Evolutionary conservation across 2,329 filamentous ascomycete species (phyloP), one percentile per base, ranked within the genome.

Genomic region (Colletotrichum chlorophyti): DNA sequence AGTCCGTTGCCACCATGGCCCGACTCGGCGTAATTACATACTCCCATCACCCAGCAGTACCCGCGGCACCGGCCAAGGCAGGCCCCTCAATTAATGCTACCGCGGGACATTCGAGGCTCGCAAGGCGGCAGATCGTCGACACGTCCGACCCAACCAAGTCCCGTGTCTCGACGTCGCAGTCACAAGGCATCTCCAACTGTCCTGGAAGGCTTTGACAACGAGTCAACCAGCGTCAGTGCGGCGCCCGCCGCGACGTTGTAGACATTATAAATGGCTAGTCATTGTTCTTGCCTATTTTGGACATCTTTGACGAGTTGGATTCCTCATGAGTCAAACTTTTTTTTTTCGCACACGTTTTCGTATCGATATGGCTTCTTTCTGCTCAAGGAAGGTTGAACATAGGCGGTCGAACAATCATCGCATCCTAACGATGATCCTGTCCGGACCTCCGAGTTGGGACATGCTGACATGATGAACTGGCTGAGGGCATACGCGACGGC

Each of bases 11-110:
- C 24, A 40, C 46, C 23, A 17, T 34, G 27, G 42, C 50, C 27
- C 26, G 31, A 15, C 23, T 58, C 54, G 49, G 54, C 54, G 49
- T 34, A 58, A 53, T 58, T 53, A 47, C 54, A 37, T 15, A 48
- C 29, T 31, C 43, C n/a, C n/a, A n/a, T n/a, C n/a, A n/a, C n/a
- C n/a, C n/a, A n/a, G n/a, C 17, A 43, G 37, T 19, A 15, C 40
- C 41, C 31, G 27, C 40, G 41, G 48, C 41, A 43, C 32, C 15
- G 26, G 29, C 9, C 29, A 15, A 34, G 21, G 10, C 23, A 24
- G 24, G 27, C 32, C 24, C 32, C 48, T 41, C 49, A n/a, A 8
- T 37, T 38, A 31, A 51, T 49, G 51, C 51, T 38, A 49, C 55
- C 38, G 31, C 51, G 45, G 38, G 43, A 24, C 37, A 37, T 43